Conservation (phyloP, 805 yeast species). For the Debaryomyces tyrocola region DNA sequence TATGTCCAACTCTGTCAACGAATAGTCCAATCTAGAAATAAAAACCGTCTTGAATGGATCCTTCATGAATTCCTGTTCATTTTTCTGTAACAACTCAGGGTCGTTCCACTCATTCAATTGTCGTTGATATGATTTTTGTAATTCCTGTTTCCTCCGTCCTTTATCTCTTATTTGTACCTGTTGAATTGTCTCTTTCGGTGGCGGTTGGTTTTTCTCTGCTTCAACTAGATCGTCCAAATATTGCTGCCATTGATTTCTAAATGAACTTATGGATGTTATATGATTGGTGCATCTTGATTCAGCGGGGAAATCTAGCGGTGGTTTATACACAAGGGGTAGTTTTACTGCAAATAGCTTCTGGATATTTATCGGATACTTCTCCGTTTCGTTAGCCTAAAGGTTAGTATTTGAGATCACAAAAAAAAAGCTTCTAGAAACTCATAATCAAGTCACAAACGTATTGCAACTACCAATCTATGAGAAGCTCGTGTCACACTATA, state of each 20-base stretch:
- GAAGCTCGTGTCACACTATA: too few species aligned
- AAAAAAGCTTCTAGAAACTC: too few species aligned
- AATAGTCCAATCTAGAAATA: conserved; percentile 68
- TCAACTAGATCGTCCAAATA: conserved; percentile 26
- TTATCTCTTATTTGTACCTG: conserved; percentile 3
- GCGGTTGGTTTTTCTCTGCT: background rate
- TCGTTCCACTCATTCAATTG: conserved; percentile 35
- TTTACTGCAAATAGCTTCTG: conserved; percentile 57
- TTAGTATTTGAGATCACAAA: background rate
- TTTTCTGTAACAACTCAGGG: conserved; percentile 25
- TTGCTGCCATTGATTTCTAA: conserved; percentile 19
- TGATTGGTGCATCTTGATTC: conserved; percentile 46
- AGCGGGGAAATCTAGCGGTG: conserved; percentile 51
- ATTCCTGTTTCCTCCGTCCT: conserved; percentile 7
- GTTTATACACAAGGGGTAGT: conserved; percentile 52
- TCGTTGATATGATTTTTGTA: conserved; percentile 15
- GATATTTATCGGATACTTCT: conserved; percentile 40
- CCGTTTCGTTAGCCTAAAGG: conserved; percentile 17
- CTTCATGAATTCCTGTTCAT: conserved; percentile 29
- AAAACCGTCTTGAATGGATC: conserved; percentile 83
- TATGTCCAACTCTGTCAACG: conserved; percentile 65
- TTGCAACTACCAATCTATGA: too few species aligned
- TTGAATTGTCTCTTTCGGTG: conserved; percentile 1
- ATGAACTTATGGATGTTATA: conserved; percentile 47
- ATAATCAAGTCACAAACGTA: too few species aligned